These are phyloP conservation scores for Colletotrichum echinochloae DNA, from an alignment of 2,329 filamentous ascomycete species.

Conservation along the genomic window DNA sequence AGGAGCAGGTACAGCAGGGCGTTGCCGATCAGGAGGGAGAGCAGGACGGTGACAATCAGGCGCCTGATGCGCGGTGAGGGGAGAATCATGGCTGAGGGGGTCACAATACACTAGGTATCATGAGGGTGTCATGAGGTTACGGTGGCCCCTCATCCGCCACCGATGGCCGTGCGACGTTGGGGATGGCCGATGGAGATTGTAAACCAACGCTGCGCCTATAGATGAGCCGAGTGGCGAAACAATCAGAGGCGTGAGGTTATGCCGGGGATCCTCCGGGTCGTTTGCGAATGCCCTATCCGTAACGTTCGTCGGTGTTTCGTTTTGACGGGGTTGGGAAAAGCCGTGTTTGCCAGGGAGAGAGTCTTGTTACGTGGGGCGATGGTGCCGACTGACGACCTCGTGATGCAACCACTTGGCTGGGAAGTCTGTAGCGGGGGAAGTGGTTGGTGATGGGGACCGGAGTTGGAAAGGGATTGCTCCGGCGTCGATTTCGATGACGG, in stretches of 20 bases:
- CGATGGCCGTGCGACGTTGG: background rate
- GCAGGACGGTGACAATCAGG: constrained; percentile 9
- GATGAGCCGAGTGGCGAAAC: background rate
- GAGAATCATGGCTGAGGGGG: constrained; percentile 17
- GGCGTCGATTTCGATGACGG: background rate
- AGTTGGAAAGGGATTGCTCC: background rate
- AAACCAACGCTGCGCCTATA: background rate
- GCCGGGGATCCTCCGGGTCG: background rate
- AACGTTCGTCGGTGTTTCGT: background rate
- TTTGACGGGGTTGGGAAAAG: background rate
- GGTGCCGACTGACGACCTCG: background rate
- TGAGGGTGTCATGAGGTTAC: constrained; percentile 15
- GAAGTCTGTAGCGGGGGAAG: background rate
- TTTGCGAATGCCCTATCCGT: background rate
- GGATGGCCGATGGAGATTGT: background rate
- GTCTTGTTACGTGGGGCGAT: background rate
- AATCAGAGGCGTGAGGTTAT: background rate
- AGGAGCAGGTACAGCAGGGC: constrained; percentile 32
- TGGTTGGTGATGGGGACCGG: background rate
- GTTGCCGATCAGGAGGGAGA: constrained; percentile 29
- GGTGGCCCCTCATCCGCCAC: background rate
- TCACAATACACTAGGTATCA: background rate
- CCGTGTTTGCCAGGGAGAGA: background rate
- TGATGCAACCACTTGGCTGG: background rate
- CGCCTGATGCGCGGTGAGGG: constrained; percentile 29